Base-by-base conservation (phyloP, 768 basidiomycete genomes). In the Leccinum pellstonianum region DNA sequence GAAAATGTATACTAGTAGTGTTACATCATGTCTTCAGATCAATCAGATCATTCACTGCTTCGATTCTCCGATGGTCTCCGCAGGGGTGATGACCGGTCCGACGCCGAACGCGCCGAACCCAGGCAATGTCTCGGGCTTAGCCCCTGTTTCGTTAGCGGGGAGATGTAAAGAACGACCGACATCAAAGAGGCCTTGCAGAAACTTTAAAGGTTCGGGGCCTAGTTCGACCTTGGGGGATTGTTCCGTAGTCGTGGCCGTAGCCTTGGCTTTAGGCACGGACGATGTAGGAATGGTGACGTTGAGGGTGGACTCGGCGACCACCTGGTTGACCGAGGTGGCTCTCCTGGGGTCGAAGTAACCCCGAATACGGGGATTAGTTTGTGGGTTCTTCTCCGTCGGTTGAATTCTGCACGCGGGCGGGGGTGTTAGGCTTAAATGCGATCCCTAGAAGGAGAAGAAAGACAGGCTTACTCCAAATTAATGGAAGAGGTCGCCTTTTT, bases 291-390 rank as follows among this genome's bases (percentile, higher is more conserved):
- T 64, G 0, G 54, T 66, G 52, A 63, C 64, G 6, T 76, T 67
- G 55, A 57, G 63, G 0, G 64, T 63, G 27, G 54, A 37, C 38
- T 76, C 72, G 37, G 76, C 54, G 21, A 68, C 58, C 35, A 77
- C 64, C 53, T 77, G 76, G 60, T 77, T 76, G 53, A 77, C 68
- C 9, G 49, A 47, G 0, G 60, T 55, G 23, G 74, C 69, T 14
- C 75, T 66, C 47, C 75, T 64, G 3, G 75, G 76, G 47, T 76
- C 75, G 54, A 77, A 77, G 15, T 68, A 72, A 11, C 76, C 75
- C 3, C 25, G 71, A 4, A 68, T 25, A 11, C 25, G 68, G 5
- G 56, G 43, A 1, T 62, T 64, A 0, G 64, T 64, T 58, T 61
- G 60, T 0, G 66, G 70, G 5, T 54, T 50, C 56, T 66, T 64